Evolutionary conservation across 1,284 basidiomycete genomes (phyloP), one percentile per base, ranked within the genome.

Genomic region (Pseudozyma thailandica): DNA sequence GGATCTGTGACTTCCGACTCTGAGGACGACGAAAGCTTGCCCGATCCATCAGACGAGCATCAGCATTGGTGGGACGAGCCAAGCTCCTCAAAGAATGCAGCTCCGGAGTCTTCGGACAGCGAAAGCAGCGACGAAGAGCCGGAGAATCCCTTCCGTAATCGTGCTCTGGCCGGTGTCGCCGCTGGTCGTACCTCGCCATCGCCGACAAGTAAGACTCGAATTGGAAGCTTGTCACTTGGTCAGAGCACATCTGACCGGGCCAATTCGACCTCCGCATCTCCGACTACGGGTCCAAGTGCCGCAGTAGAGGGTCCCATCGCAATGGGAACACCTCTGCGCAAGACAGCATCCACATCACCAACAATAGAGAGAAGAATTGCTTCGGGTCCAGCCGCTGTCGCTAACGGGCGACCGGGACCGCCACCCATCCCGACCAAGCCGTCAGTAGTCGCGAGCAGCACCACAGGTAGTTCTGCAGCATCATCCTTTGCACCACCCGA

Each of bases 351-450:
- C 9, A 60, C 43, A 15, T 70, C 60, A 12, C 55, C 68, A 0
- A 55, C 61, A 1, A 44, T 56, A 5, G 68, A 60, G 27, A 51
- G 53, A 18, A 42, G 61, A 25, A 50, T 64, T n/a, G 55, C 49
- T 2, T 71, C 68, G 1, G 68, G 61, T 15, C 61, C 60, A 8
- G 53, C 57, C 4, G 18, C 51, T 30, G 23, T 39, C 21, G 44
- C 45, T 9, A 51, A 61, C 3, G 50, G 43, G 3, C 44, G 51
- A 30, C 21, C 60, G 15, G 50, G 56, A 31, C 64, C 64, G 21
- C 70, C 70, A 18, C 70, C 70, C 1, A 58, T 72, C 21, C 70
- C 70, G 9, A 51, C 37, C 26, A 72, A 72, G 45, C 70, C 70
- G 15, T 49, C 53, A 2, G 44, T 37, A 2, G n/a, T 28, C 27